These are phyloP conservation scores for Linaria vulgaris DNA, from an alignment of 257 asterid species.

Conservation along the genomic window DNA sequence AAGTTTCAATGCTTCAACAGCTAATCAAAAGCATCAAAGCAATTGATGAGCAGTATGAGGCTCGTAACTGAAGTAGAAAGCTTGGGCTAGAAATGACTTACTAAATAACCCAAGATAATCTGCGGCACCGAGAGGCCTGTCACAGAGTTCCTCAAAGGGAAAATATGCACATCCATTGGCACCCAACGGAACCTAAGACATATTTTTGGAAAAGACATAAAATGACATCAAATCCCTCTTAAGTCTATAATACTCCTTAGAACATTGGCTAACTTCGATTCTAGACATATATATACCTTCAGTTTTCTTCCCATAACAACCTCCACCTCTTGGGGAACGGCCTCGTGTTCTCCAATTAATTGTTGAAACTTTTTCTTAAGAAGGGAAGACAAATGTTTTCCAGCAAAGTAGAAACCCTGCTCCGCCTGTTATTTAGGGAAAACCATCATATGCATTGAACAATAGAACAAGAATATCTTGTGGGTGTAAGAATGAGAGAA, in stretches of 20 bases:
- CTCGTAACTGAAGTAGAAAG: neutral
- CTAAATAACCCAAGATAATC: constrained; percentile 64
- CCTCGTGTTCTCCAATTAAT: constrained; percentile 46
- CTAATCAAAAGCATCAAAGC: too few relatives aligned
- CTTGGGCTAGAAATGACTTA: constrained; percentile 27
- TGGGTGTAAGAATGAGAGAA: neutral
- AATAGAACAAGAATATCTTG: neutral
- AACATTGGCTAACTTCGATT: neutral
- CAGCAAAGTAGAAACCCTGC: constrained; percentile 56
- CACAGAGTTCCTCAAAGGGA: constrained; percentile 65
- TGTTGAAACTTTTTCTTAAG: constrained; percentile 49
- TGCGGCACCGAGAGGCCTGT: constrained; percentile 74
- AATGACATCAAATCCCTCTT: constrained; percentile 1
- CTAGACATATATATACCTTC: constrained; percentile 32
- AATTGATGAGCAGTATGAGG: too few relatives aligned
- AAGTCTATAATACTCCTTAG: neutral
- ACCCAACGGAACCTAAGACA: constrained; percentile 54
- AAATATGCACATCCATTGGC: constrained; percentile 71
- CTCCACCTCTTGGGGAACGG: constrained; percentile 58
- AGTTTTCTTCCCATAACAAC: constrained; percentile 77
- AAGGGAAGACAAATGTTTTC: constrained; percentile 42
- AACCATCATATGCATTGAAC: neutral
- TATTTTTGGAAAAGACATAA: neutral
- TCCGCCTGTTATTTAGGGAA: constrained; percentile 42
- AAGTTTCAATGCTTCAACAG: neutral